Conservation (phyloP, 73 alveolate species). For the Breviolum minutum region DNA sequence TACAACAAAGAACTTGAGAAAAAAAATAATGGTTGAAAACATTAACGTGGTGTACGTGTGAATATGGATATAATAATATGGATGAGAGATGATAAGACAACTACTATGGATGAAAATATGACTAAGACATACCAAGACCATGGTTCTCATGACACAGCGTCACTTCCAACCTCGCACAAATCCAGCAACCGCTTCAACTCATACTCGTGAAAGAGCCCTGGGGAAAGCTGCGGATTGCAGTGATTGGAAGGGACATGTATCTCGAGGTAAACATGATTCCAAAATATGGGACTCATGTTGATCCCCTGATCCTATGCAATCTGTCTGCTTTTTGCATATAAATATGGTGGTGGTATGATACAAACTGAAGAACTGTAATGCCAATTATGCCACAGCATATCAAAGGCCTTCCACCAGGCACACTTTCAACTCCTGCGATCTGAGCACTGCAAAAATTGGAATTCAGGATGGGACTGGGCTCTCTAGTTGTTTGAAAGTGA, state of each 20-base stretch:
- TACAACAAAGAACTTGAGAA: no score
- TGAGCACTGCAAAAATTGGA: not conserved
- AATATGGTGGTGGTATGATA: no score
- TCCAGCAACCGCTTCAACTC: conserved; percentile 29
- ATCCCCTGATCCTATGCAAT: not conserved
- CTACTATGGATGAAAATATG: not conserved
- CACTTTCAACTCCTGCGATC: conserved; percentile 45
- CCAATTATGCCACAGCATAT: not conserved
- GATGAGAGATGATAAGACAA: not conserved
- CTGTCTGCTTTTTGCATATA: not conserved
- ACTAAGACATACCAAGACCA: not conserved
- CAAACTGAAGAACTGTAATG: no score
- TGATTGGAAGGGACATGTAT: not conserved
- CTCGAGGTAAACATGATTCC: no score
- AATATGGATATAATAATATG: no score
- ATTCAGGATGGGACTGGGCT: no score
- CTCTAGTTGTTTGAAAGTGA: no score
- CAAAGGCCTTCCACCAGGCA: conserved; percentile 61
- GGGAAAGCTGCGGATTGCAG: not conserved
- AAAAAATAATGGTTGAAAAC: no score
- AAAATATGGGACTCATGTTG: not conserved
- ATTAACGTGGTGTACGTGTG: no score
- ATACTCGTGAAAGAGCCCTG: conserved; percentile 12
- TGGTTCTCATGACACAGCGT: no score
- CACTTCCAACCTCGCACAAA: conserved; percentile 7